phyloP scores from a whole-genome alignment of 768 basidiomycete species.

The Phylloporus sp. region DNA sequence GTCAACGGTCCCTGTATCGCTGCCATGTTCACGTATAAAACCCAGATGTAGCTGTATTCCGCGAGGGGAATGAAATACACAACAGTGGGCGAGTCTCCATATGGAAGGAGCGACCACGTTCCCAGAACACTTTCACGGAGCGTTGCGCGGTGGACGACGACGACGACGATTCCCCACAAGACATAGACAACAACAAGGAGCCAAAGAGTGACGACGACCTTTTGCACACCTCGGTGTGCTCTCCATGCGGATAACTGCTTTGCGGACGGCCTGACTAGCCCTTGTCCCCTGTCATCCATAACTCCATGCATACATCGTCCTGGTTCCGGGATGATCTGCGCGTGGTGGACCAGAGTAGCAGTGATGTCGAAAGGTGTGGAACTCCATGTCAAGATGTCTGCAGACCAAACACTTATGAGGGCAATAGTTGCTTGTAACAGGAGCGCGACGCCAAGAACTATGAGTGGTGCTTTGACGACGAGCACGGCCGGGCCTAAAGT shows the following conservation, averaged over 20 bases:
- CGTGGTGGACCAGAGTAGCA: constrained; percentile 27
- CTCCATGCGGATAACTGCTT: constrained; percentile 28
- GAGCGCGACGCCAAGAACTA: constrained; percentile 24
- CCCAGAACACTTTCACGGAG: neutral
- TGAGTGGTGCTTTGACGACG: constrained; percentile 22
- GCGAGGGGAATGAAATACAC: constrained; percentile 20
- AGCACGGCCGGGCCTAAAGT: constrained; percentile 13
- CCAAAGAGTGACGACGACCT: constrained; percentile 23
- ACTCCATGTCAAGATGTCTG: constrained; percentile 31
- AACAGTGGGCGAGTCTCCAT: constrained; percentile 11
- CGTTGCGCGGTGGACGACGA: constrained; percentile 1
- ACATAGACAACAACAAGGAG: constrained; percentile 16
- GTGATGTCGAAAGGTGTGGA: constrained; percentile 29
- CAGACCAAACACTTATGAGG: constrained; percentile 14
- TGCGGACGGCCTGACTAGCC: constrained; percentile 9
- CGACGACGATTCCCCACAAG: constrained; percentile 18
- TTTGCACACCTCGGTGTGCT: constrained; percentile 20
- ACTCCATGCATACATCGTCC: no score
- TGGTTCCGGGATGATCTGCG: constrained; percentile 14
- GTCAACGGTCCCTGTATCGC: constrained; percentile 27
- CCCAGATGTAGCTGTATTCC: constrained; percentile 20
- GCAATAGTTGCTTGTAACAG: constrained; percentile 23
- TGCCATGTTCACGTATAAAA: constrained; percentile 20
- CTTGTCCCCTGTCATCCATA: neutral
- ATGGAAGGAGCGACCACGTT: constrained; percentile 27